phyloP scores from a whole-genome alignment of 805 yeast species.

The Cyberlindnera galapagoensis region DNA sequence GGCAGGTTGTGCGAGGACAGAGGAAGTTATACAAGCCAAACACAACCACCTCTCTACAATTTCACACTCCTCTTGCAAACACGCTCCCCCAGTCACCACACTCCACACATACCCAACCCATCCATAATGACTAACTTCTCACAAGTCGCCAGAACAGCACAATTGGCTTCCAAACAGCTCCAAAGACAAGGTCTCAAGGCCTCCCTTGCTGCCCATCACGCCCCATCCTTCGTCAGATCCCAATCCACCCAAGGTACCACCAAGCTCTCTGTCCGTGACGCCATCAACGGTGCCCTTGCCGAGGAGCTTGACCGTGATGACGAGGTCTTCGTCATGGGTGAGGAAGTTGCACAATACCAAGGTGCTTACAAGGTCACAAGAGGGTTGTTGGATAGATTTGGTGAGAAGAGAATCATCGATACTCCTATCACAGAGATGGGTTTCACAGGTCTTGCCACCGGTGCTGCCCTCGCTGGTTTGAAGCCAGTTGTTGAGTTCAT shows the following conservation, averaged over 20 bases:
- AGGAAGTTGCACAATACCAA: constrained; percentile 98
- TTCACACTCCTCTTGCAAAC: too few species aligned
- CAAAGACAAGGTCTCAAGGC: constrained; percentile 7
- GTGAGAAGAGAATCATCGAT: constrained; percentile 67
- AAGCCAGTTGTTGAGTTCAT: constrained; percentile 97
- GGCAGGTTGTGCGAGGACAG: too few species aligned
- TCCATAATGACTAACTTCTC: constrained; percentile 7
- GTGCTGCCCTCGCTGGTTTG: constrained; percentile 70
- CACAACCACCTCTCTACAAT: too few species aligned
- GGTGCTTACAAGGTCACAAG: constrained; percentile 98
- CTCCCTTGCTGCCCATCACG: constrained; percentile 2
- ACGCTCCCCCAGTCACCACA: constrained; percentile 1
- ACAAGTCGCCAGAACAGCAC: constrained; percentile 13
- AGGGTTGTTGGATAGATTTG: constrained; percentile 84
- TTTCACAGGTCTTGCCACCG: constrained; percentile 92
- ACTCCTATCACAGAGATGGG: constrained; percentile 99
- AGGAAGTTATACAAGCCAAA: too few species aligned
- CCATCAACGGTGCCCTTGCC: constrained; percentile 88
- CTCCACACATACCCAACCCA: not conserved
- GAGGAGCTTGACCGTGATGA: constrained; percentile 97
- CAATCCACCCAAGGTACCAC: constrained; percentile 9
- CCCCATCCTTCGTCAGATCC: constrained; percentile 7
- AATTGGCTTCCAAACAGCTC: constrained; percentile 9
- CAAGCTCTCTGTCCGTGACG: constrained; percentile 89
- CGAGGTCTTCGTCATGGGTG: constrained; percentile 93